A percentile compares a stretch with the other conserved stretches of the same genome.
Evolutionary conservation across 768 basidiomycete genomes (phyloP).

Genomic region (Termitomyces bulborhizus): DNA sequence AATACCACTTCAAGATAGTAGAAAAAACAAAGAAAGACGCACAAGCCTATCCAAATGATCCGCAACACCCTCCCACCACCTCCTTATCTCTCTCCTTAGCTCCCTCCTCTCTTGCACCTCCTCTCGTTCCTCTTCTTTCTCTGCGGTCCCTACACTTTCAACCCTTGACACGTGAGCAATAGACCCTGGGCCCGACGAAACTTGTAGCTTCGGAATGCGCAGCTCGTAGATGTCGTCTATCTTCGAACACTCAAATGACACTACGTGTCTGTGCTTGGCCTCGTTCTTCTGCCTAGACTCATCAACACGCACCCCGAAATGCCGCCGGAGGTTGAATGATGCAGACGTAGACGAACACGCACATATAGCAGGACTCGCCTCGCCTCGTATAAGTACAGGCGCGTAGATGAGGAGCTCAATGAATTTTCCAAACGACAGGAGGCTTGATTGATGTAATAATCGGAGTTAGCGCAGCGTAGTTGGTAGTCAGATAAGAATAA

Average conservation of each 20-base stretch:
- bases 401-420: background rate
- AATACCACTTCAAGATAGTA: background rate
- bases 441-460: conserved; percentile 12
- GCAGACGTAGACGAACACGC: background rate
- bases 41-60: conserved; percentile 59
- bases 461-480: background rate
- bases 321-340: background rate
- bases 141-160: background rate
- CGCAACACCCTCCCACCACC: conserved; percentile 62
- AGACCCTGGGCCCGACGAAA: conserved; percentile 18
- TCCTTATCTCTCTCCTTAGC: conserved; percentile 53
- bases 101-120: conserved; percentile 38
- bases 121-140: conserved; percentile 11
- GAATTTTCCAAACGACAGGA: background rate
- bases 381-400: background rate
- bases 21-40: conserved; percentile 15
- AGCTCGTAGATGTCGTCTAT: conserved; percentile 44
- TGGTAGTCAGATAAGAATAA: no score
- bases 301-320: background rate
- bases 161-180: background rate
- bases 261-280: conserved; percentile 7
- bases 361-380: background rate
- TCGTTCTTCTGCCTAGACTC: background rate
- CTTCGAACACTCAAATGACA: conserved; percentile 40
- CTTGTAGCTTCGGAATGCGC: conserved; percentile 32